Percentiles rank a stretch among this genome's conserved stretches.
Evolutionary conservation across 306 rosid species (phyloP).

Genomic region (Gastrolobium bilobum): DNA sequence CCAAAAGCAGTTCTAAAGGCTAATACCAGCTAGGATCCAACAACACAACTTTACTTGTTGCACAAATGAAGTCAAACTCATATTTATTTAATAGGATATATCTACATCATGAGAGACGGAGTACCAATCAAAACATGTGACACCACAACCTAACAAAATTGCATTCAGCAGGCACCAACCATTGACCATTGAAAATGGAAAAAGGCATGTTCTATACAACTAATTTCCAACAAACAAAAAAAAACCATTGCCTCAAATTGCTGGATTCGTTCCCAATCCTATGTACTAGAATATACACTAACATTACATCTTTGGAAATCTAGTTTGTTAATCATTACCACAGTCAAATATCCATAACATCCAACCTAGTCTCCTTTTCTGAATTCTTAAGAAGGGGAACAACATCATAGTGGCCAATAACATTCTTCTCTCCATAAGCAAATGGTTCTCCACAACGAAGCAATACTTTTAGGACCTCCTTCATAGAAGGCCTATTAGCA

Average conservation of each 20-base stretch:
- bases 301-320: not conserved
- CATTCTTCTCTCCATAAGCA: slow-evolving; percentile 32
- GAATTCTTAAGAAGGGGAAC: slow-evolving; percentile 48
- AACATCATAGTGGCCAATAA: slow-evolving; percentile 43
- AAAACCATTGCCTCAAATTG: slow-evolving; percentile 41
- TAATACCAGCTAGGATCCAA: not conserved
- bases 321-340: not conserved
- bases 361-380: slow-evolving; percentile 29
- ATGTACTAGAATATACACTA: slow-evolving; percentile 22
- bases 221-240: not conserved
- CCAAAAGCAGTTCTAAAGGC: not conserved
- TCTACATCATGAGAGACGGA: not conserved
- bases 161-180: slow-evolving; percentile 14
- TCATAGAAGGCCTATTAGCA: slow-evolving; percentile 54
- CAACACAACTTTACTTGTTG: not conserved
- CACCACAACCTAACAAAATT: slow-evolving; percentile 23
- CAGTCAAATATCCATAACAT: slow-evolving; percentile 16
- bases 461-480: slow-evolving; percentile 46
- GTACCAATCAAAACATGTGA: not conserved
- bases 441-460: slow-evolving; percentile 27
- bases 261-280: slow-evolving; percentile 4
- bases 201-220: not conserved
- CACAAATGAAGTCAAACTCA: slow-evolving; percentile 13
- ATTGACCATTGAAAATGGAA: slow-evolving; percentile 32
- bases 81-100: not conserved